Evolutionary conservation across 2,329 filamentous ascomycete species (phyloP), one percentile per base, ranked within the genome.

Genomic region (Aspergillus sp.): DNA sequence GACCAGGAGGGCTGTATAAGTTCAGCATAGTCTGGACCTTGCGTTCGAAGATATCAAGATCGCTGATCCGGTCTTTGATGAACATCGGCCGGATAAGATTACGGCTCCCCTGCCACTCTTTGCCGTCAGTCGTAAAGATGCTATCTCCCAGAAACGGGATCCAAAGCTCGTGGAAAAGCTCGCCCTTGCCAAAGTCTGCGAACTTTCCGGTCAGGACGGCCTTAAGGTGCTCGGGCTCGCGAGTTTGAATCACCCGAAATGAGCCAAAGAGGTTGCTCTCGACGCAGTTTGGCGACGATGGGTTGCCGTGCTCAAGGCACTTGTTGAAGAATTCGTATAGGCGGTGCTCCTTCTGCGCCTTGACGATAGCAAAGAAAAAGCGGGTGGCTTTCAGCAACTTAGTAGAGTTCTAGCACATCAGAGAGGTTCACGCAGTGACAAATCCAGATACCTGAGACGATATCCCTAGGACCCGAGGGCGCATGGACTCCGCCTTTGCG

Each of bases 1-100:
- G 5, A 19, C 41, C 47, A 7, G 33, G 47, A 19, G 25, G 47
- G n/a, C 31, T 45, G 31, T 52, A 56, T 33, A 52, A 46, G 23
- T 40, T 40, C 54, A 56, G n/a, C 54, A 51, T 52, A 8, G 35
- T 52, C 23, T 56, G 48, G 6, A 47, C 33, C 33, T 52, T 56
- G 21, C 48, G 47, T 14, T 47, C 48, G 23, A 56, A 56, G 15
- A 56, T 56, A n/a, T 56, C 41, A 15, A 56, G 41, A 21, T 52
- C 55, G 11, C 55, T 52, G 43, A 47, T 47, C 25, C 41, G 48
- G 8, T 52, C 33, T 17, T 56, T 56, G 31, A 56, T 25, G 17
- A 52, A 47, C 55, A 52, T 56, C 5, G 48, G 55, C 7, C 48
- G 48, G 11, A 52, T 56, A n/a, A 56, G 41, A 17, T 56, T 52